phyloP scores from a whole-genome alignment of 768 basidiomycete genomes.

The Holtermanniella nyarrowii region DNA sequence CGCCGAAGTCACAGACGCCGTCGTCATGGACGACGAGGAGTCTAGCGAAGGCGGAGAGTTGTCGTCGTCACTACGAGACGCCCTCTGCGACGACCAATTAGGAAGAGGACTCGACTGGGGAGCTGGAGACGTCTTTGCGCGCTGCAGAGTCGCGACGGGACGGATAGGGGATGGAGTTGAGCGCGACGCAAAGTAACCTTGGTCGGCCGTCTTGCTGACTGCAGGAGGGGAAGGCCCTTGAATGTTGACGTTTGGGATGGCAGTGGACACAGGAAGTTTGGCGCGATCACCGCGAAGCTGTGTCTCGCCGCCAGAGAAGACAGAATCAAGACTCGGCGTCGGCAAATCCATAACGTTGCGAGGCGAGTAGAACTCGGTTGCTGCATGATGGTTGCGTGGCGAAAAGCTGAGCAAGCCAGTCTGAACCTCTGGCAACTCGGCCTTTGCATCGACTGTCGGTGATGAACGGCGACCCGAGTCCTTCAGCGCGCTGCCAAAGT shows the following conservation, averaged over 20 bases:
- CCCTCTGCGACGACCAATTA: conserved; percentile 1
- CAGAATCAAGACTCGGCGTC: conserved; percentile 19
- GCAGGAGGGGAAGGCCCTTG: conserved; percentile 18
- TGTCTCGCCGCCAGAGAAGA: too few relatives aligned
- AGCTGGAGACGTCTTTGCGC: conserved; percentile 1
- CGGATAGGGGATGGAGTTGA: conserved; percentile 1
- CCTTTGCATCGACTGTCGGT: conserved; percentile 3
- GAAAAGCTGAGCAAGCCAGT: conserved; percentile 23
- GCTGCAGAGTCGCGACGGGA: not conserved
- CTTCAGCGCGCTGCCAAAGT: conserved; percentile 41
- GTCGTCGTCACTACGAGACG: not conserved
- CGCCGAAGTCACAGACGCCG: conserved; percentile 1
- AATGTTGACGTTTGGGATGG: conserved; percentile 13
- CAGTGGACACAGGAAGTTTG: conserved; percentile 1
- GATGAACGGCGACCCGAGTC: conserved; percentile 3
- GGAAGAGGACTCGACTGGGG: not conserved
- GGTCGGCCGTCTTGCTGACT: conserved; percentile 1
- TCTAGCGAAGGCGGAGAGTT: conserved; percentile 8
- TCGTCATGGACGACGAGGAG: conserved; percentile 1
- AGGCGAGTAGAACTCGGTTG: conserved; percentile 36
- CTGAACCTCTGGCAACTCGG: conserved; percentile 26
- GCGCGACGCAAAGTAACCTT: not conserved
- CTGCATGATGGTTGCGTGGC: conserved; percentile 10
- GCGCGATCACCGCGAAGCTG: too few relatives aligned
- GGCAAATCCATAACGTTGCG: conserved; percentile 4